Evolutionary conservation across 2,329 filamentous ascomycete genomes (phyloP).

Genomic region (Rhexocercosporidium sp.): DNA sequence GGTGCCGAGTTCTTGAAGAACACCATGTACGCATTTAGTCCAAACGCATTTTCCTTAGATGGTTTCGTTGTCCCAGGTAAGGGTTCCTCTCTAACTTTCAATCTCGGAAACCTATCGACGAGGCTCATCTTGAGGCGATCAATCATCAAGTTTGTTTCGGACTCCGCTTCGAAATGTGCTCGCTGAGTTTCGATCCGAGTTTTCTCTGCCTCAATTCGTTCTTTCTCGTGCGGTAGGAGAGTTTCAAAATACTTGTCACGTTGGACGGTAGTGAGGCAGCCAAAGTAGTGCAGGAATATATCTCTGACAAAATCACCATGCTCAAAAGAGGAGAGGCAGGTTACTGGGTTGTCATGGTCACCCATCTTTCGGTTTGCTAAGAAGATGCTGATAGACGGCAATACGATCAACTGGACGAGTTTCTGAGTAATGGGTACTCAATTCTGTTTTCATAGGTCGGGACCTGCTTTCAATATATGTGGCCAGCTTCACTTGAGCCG

Average conservation of each 20-base stretch:
- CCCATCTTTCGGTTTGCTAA: neutral
- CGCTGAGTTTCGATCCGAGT: slow-evolving; percentile 8
- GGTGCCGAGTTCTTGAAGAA: neutral
- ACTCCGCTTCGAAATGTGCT: slow-evolving; percentile 8
- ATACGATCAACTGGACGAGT: too few species aligned
- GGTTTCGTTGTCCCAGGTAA: neutral
- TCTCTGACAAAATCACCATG: slow-evolving; percentile 15
- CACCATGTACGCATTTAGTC: neutral
- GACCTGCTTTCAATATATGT: neutral
- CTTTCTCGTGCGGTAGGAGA: slow-evolving; percentile 10
- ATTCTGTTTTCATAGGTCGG: neutral
- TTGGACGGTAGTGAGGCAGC: slow-evolving; percentile 14
- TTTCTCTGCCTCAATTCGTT: slow-evolving; percentile 16
- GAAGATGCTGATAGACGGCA: neutral
- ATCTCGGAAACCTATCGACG: slow-evolving; percentile 11
- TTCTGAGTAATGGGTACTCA: neutral
- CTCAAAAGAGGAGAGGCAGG: neutral
- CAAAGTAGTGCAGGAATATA: slow-evolving; percentile 23
- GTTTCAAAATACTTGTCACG: slow-evolving; percentile 9
- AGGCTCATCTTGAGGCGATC: neutral
- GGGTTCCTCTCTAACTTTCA: slow-evolving; percentile 9
- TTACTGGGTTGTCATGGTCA: neutral
- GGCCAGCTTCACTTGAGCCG: neutral
- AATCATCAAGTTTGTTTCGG: slow-evolving; percentile 1
- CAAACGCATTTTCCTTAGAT: slow-evolving; percentile 10